Percentiles rank a stretch among this genome's conserved stretches.
Evolutionary conservation across 2,329 filamentous ascomycete genomes (phyloP).

Genomic region (Hypoxylon sp.): DNA sequence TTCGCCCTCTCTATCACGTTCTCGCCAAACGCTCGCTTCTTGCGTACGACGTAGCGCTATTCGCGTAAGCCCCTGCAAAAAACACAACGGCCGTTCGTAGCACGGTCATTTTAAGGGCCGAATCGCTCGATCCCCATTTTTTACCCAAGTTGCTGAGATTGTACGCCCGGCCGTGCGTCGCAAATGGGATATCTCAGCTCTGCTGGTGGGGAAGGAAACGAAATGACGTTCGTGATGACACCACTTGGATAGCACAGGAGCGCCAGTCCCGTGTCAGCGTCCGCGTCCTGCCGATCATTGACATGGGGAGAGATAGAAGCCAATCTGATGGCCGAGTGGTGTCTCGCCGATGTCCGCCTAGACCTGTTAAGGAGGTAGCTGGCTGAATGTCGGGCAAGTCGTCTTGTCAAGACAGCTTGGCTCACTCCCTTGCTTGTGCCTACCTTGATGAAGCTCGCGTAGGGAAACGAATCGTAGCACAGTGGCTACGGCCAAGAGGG

Average conservation of each 20-base stretch:
- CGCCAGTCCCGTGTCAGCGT: neutral
- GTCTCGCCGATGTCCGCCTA: neutral
- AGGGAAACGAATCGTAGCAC: slow-evolving; percentile 1
- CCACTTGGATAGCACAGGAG: neutral
- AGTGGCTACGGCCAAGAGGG: neutral
- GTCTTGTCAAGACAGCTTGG: neutral
- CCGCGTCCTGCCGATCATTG: neutral
- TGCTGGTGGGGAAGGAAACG: neutral
- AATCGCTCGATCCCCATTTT: neutral
- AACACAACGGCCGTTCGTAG: neutral
- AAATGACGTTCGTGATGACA: neutral
- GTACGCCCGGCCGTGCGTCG: neutral
- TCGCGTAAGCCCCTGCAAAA: slow-evolving; percentile 1
- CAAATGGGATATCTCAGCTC: neutral
- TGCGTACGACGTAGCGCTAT: neutral
- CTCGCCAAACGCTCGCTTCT: slow-evolving; percentile 4
- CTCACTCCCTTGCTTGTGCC: neutral
- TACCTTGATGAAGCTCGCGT: neutral
- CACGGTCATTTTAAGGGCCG: neutral
- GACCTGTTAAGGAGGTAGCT: neutral
- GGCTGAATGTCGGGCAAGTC: neutral
- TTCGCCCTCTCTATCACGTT: neutral
- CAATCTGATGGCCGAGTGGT: neutral
- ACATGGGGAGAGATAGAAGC: neutral
- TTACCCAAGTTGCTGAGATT: neutral